Conservation (phyloP, 768 basidiomycete species). For the Suillus bovinus region DNA sequence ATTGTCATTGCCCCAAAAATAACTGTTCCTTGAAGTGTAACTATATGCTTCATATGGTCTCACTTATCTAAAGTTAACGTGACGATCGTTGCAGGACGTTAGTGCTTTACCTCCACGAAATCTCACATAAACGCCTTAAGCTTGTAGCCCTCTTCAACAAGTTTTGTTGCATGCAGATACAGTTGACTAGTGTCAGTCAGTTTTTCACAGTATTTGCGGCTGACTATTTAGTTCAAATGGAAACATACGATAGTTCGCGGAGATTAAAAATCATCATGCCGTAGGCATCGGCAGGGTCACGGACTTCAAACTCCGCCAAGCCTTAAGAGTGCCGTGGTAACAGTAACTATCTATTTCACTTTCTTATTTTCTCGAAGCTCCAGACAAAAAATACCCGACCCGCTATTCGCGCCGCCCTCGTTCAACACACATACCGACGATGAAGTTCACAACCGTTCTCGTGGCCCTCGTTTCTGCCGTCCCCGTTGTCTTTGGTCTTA, state of each 20-base stretch:
- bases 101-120: not conserved
- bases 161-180: not conserved
- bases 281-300: not conserved
- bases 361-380: constrained; percentile 4
- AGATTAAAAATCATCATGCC: not conserved
- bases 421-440: constrained; percentile 22
- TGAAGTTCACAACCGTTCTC: constrained; percentile 37
- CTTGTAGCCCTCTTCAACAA: not conserved
- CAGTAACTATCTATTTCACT: not conserved
- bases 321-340: constrained; percentile 2
- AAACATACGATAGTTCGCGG: not conserved
- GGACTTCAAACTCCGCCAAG: constrained; percentile 29
- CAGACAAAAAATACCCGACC: constrained; percentile 10
- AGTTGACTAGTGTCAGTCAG: not conserved
- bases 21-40: not conserved
- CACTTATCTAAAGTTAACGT: not conserved
- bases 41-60: not conserved
- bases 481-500: constrained; percentile 44
- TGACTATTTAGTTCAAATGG: not conserved
- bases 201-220: not conserved
- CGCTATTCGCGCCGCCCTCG: constrained; percentile 16
- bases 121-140: not conserved
- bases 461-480: constrained; percentile 30
- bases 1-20: constrained; percentile 4
- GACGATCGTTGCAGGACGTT: not conserved